Evolutionary conservation across 805 yeast genomes (phyloP).

Genomic region (Blastobotrys americana): DNA sequence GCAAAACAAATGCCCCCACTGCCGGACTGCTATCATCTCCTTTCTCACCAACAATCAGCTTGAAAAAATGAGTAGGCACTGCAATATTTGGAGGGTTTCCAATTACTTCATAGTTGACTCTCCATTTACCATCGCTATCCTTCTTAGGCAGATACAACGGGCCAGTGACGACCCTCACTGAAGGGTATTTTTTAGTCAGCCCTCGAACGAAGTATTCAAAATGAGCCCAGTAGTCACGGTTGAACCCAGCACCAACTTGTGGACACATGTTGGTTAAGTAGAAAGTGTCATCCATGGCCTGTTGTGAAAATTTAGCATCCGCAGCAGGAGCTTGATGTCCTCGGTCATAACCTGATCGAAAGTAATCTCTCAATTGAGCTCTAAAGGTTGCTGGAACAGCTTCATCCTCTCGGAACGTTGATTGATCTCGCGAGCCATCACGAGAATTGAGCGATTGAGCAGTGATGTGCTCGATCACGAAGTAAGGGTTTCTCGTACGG

Average conservation of each 20-base stretch:
- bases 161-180: slow-evolving; percentile 86
- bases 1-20: slow-evolving; percentile 89
- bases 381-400: slow-evolving; percentile 68
- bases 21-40: slow-evolving; percentile 43
- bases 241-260: slow-evolving; percentile 96
- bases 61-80: slow-evolving; percentile 96
- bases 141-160: slow-evolving; percentile 81
- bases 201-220: slow-evolving; percentile 83
- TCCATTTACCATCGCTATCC: slow-evolving; percentile 75
- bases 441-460: slow-evolving; percentile 48
- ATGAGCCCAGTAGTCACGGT: slow-evolving; percentile 97
- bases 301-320: slow-evolving; percentile 82
- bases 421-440: slow-evolving; percentile 63
- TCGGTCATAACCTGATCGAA: slow-evolving; percentile 91
- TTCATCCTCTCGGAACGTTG: slow-evolving; percentile 84
- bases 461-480: slow-evolving; percentile 81
- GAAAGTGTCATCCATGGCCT: slow-evolving; percentile 94
- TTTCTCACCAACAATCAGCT: slow-evolving; percentile 77
- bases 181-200: slow-evolving; percentile 60
- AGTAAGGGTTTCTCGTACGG: slow-evolving; percentile 67
- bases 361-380: slow-evolving; percentile 73
- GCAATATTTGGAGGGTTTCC: slow-evolving; percentile 96
- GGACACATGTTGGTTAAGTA: slow-evolving; percentile 87
- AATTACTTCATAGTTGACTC: slow-evolving; percentile 83
- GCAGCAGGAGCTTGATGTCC: slow-evolving; percentile 99